Base-by-base conservation (phyloP, 345 rosid genomes). In the Heritiera fomes region DNA sequence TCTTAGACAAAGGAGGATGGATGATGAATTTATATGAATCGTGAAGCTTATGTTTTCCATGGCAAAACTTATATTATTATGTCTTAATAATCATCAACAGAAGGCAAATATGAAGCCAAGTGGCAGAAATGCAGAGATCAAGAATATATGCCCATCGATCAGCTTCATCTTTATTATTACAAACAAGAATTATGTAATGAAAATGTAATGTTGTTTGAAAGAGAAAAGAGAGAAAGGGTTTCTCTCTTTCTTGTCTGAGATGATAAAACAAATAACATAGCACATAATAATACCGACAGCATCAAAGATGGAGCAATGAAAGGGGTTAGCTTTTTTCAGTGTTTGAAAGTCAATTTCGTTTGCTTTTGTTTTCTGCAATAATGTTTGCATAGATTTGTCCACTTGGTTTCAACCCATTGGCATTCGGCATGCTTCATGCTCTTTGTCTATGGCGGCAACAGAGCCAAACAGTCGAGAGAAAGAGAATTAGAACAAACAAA, bases 211-310 rank as follows among this genome's bases (percentile, higher is more conserved):
- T 28, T 64, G 30, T 41, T 8, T 38, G 69, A 64, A 6, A 60
- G 64, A 40, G 47, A 68, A 34, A 3, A 34, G 40, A 40, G 34
- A 11, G 38, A 5, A 34, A 34, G 38, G 64, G 45, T 28, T 13
- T 18, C 38, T 9, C 11, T 38, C 2, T 80, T 80, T 10, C 13
- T 11, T 11, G 75, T 79, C 80, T 58, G 72, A 40, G 13, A 55
- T 50, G 30, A 50, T 52, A 30, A 61, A 77, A 67, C 56, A 47
- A 77, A 77, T 71, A 64, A 60, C 15, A 60, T 72, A 61, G 70
- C 71, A 70, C 74, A 70, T 78, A 65, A 82, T 66, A 61, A 83
- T 82, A 63, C 60, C 83, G 83, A 84, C 87, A 84, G n/a, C 79
- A 80, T 75, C 80, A 75, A 50, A 34, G 62, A 50, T 55, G 75